A percentile compares a stretch with the other conserved stretches of the same genome.
Evolutionary conservation across 2,329 filamentous ascomycete species (phyloP).

Genomic region (Mycosphaerella arachidis): DNA sequence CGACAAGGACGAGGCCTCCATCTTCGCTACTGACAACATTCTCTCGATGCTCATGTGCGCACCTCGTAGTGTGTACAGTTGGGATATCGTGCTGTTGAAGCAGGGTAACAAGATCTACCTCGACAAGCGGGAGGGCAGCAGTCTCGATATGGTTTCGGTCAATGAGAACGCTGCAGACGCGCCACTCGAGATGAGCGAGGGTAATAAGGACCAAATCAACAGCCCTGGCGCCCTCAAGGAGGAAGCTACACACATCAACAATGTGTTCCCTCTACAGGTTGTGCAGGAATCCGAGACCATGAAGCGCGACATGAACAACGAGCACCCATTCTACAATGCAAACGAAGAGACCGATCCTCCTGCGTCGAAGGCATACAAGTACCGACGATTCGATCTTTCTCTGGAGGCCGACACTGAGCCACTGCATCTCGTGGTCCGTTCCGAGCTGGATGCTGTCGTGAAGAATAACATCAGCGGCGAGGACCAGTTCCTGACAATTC

Average conservation of each 20-base stretch:
- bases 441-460: conserved; percentile 90
- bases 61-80: conserved; percentile 92
- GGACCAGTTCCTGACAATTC: conserved; percentile 85
- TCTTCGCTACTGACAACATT: conserved; percentile 95
- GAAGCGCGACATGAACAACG: conserved; percentile 79
- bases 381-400: conserved; percentile 92
- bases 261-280: conserved; percentile 97
- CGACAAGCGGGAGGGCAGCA: conserved; percentile 94
- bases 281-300: conserved; percentile 73
- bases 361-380: conserved; percentile 97
- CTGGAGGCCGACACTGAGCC: conserved; percentile 88
- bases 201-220: conserved; percentile 92
- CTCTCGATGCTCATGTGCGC: conserved; percentile 99
- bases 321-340: conserved; percentile 96
- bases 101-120: conserved; percentile 97
- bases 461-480: conserved; percentile 92
- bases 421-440: conserved; percentile 86
- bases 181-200: conserved; percentile 83
- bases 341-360: conserved; percentile 88
- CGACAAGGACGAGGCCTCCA: conserved; percentile 90
- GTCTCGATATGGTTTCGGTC: conserved; percentile 94
- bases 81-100: conserved; percentile 92
- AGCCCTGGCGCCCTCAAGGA: conserved; percentile 87
- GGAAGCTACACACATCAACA: conserved; percentile 99
- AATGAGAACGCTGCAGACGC: conserved; percentile 98